Conservation (phyloP, 192 early-diverging fungal genomes). For the Rhizophlyctis rosea region DNA sequence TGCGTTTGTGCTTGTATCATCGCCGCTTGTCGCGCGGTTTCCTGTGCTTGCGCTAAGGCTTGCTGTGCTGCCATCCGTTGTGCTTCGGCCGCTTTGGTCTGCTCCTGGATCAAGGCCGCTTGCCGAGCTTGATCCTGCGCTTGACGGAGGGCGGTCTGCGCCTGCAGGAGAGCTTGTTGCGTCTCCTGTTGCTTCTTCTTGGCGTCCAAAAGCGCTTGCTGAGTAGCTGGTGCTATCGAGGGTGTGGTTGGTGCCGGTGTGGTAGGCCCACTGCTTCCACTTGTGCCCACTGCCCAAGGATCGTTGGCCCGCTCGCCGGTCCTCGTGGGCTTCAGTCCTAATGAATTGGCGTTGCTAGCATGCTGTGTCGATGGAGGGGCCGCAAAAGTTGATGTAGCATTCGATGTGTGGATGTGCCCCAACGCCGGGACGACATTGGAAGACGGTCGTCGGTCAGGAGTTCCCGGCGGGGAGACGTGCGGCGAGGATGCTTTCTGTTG, state of each 20-base stretch:
- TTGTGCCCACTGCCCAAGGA: background rate
- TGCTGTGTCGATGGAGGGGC: background rate
- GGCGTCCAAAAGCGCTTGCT: conserved; percentile 21
- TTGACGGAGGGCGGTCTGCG: conserved; percentile 25
- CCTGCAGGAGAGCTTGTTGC: conserved; percentile 19
- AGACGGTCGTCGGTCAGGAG: conserved; percentile 8
- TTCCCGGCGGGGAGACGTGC: conserved; percentile 18
- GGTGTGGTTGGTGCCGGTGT: background rate
- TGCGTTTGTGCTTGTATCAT: conserved; percentile 17
- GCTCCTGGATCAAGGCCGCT: conserved; percentile 28
- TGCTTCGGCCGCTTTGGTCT: conserved; percentile 6
- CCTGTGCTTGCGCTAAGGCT: conserved; percentile 20
- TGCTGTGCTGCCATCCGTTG: conserved; percentile 7
- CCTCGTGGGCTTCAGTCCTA: background rate
- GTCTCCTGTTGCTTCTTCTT: conserved; percentile 31
- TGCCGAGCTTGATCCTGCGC: conserved; percentile 33
- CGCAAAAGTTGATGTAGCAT: conserved; percentile 23
- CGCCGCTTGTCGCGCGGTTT: conserved; percentile 15
- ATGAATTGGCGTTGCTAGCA: background rate
- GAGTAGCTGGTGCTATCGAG: too few species aligned
- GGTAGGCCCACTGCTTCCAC: background rate
- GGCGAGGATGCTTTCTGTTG: conserved; percentile 5
- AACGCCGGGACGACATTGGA: background rate
- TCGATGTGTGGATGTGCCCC: background rate
- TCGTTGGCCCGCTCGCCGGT: background rate